Percentiles rank a stretch among this genome's conserved stretches.
phyloP scores from a whole-genome alignment of 306 rosid species.

The Amphicarpaea edgeworthii region DNA sequence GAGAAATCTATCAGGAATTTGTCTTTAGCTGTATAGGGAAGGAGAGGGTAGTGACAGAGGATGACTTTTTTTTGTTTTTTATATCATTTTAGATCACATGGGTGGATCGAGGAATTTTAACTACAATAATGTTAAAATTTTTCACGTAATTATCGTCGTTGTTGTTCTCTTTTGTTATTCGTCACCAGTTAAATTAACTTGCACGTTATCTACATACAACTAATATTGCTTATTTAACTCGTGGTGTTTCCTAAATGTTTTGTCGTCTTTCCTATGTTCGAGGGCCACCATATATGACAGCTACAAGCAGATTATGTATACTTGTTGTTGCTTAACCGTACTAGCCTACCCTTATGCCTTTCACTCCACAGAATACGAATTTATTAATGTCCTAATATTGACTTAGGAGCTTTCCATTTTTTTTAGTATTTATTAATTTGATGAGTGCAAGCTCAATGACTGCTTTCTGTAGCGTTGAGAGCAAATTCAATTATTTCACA shows the following conservation, averaged over 20 bases:
- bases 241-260: not conserved
- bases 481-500: not conserved
- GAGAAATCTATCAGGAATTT: slow-evolving; percentile 18
- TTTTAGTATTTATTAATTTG: not conserved
- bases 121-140: slow-evolving; percentile 18
- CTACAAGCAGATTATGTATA: not conserved
- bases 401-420: not conserved
- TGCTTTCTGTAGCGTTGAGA: not conserved
- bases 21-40: slow-evolving; percentile 55
- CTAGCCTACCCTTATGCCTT: too few species aligned
- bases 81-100: not conserved
- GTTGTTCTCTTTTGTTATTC: not conserved
- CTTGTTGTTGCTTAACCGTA: slow-evolving; percentile 5
- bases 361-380: not conserved
- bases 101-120: slow-evolving; percentile 37
- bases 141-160: slow-evolving; percentile 15
- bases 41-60: slow-evolving; percentile 38
- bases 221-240: slow-evolving; percentile 17
- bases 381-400: not conserved
- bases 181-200: not conserved
- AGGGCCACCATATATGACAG: not conserved
- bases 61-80: slow-evolving; percentile 28
- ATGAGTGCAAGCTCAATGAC: not conserved
- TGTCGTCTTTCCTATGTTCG: not conserved
- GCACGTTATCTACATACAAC: slow-evolving; percentile 18